Evolutionary conservation across 768 basidiomycete genomes (phyloP), one percentile per base, ranked within the genome.

Genomic region (Vararia minispora): DNA sequence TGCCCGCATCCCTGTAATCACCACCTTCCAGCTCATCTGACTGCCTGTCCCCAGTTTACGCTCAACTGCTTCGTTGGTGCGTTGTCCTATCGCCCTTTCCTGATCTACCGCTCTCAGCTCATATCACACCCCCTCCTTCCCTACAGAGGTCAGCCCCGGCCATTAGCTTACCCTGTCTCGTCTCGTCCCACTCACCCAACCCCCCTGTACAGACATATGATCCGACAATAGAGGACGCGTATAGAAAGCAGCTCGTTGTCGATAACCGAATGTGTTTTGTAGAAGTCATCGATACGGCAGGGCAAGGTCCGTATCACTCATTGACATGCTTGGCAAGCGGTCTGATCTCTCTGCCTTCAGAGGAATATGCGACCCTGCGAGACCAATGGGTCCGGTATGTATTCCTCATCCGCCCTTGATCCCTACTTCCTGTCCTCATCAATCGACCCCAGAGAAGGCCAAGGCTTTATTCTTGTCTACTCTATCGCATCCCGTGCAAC

Each of bases 221-320:
- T 66, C 91, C 91, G 41, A 97, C 91, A 51, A 97, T 97, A 75
- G 91, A 97, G 64, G 91, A 95, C 59, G 90, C 90, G 46, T 95
- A 97, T 64, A 75, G 91, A 53, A 94, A 92, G 60, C 89, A 91
- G 58, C 73, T 91, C 51, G 79, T 91, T 40, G 89, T 95, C 47
- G 91, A 94, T 61, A 89, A 90, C 56, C 74, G 80, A 51, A 91
- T 91, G 77, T 92, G 89, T 63, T 84, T 91, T 58, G 76, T 97
- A 48, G 91, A 97, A 60, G 88, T 97, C 46, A 86, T 97, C 58
- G 91, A 97, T 63, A 95, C 92, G 51, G 92, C 92, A 35, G 91
- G 91, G 22, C 91, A 97, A 77, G 90, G 90, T 91, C 53, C 46
- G 76, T 64, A 16, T 26, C 37, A 16, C 34, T 23, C 28, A 38